These are phyloP conservation scores for Tanozyma kutaoensis DNA, from an alignment of 805 yeast species.

Conservation along the genomic window DNA sequence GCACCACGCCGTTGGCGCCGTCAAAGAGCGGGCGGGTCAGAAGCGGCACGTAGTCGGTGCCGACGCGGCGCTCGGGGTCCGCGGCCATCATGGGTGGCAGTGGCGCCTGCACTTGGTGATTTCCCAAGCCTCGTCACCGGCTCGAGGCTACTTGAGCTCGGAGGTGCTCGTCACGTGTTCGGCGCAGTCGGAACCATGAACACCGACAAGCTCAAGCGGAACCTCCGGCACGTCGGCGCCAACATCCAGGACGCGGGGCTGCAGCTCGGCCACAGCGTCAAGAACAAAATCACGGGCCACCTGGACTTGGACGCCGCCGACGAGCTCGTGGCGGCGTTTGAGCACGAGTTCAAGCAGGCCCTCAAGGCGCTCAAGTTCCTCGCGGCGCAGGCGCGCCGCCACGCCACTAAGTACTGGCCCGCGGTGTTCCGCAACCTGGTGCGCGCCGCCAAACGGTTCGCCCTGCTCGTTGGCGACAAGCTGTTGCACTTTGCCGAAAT, in stretches of 20 bases:
- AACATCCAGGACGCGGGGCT: conserved; percentile 1
- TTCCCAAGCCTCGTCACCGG: too few species aligned
- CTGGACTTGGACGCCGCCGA: conserved; percentile 15
- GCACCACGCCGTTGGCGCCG: conserved; percentile 27
- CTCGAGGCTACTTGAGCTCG: too few species aligned
- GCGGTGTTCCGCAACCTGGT: conserved; percentile 11
- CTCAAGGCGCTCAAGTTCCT: conserved; percentile 31
- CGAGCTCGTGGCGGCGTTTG: conserved; percentile 25
- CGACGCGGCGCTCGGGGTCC: too few species aligned
- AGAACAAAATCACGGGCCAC: conserved; percentile 1
- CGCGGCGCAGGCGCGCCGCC: conserved; percentile 10
- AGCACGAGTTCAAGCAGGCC: conserved; percentile 26
- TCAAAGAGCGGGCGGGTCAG: conserved; percentile 22
- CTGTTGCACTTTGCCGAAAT: conserved; percentile 24
- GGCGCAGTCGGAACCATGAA: too few species aligned
- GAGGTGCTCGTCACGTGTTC: too few species aligned
- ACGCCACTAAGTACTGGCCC: conserved; percentile 15
- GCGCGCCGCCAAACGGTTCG: conserved; percentile 12
- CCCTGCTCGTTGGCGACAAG: conserved; percentile 16
- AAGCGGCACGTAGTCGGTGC: conserved; percentile 11
- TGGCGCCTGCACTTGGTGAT: too few species aligned
- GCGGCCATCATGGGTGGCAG: too few species aligned
- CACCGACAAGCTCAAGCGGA: neutral
- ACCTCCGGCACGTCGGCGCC: conserved; percentile 1
- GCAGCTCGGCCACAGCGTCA: neutral